A percentile compares a stretch with the other conserved stretches of the same genome.
Conservation (phyloP, 768 basidiomycete genomes). For the Antrodiella citrinella region DNA sequence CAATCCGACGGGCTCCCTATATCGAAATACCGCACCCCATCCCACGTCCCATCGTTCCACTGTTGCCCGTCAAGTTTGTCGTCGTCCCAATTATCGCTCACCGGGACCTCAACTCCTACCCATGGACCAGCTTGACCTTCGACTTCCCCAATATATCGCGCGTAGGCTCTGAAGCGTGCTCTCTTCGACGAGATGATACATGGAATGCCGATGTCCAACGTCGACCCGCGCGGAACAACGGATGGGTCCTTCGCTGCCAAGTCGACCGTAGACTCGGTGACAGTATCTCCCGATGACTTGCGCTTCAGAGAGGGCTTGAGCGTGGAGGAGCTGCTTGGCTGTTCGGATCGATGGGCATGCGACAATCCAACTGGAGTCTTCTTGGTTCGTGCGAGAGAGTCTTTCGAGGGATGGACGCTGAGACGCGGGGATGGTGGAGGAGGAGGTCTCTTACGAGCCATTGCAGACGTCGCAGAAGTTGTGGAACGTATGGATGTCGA, state of each 20-base stretch:
- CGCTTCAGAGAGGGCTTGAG: constrained; percentile 24
- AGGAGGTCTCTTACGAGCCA: constrained; percentile 11
- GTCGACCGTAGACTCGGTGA: constrained; percentile 15
- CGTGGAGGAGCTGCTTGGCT: constrained; percentile 23
- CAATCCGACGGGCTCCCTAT: constrained; percentile 56
- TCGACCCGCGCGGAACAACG: constrained; percentile 47
- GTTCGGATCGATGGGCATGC: constrained; percentile 14
- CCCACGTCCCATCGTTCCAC: constrained; percentile 84
- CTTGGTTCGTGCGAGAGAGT: constrained; percentile 9
- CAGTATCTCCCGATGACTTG: constrained; percentile 31
- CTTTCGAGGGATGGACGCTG: background rate
- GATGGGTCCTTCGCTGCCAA: constrained; percentile 2
- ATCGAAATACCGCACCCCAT: constrained; percentile 79
- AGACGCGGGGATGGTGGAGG: constrained; percentile 6
- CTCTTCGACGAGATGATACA: constrained; percentile 83
- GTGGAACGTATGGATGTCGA: constrained; percentile 22
- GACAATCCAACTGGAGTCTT: constrained; percentile 6
- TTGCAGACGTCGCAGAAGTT: constrained; percentile 20
- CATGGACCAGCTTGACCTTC: constrained; percentile 75
- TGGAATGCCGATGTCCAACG: constrained; percentile 80
- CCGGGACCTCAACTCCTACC: constrained; percentile 87
- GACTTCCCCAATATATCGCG: constrained; percentile 83
- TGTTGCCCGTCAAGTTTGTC: constrained; percentile 53
- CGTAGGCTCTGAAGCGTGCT: constrained; percentile 79
- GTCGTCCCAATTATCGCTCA: constrained; percentile 46